Evolutionary conservation across 148 eudicot genomes (phyloP), one percentile per base, ranked within the genome.

Genomic region (Fagopyrum homotropicum): DNA sequence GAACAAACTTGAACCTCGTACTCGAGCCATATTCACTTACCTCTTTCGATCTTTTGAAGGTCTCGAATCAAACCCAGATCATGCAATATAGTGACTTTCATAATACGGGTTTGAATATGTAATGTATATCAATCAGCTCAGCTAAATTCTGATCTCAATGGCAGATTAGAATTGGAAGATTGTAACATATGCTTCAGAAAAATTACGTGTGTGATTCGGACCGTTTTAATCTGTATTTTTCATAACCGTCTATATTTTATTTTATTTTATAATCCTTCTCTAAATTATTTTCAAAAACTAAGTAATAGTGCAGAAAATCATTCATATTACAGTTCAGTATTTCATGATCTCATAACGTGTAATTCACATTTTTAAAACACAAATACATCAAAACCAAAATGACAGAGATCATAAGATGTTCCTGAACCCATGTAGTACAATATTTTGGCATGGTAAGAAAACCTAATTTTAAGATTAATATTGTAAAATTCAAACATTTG

Each of bases 11-110:
- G 64, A 72, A 79, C 51, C 76, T 88, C 40, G 9, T 63, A 55
- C 83, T 93, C 30, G 43, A 85, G 50, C 95, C 91, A 12, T 57
- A 86, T 80, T 88, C 97, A 35, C 80, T 93, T 15, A 86, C 89
- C 72, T 82, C 87, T 17, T 82, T 92, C 22, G 92, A 90, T 81
- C 75, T 93, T n/a, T 43, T 35, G 47, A 43, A 35, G 45, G 40
- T 35, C 43, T 61, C 68, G 12, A 61, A 61, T 59, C 68, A 55
- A 55, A 55, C 22, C 60, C 60, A 16, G 26, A 55, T 16, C 22
- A 55, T 16, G 60, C 19, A 55, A 55, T 55, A 35, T 55, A 55
- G 5, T 17, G 40, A 35, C 40, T 35, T 35, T 35, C 40, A 35
- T 55, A 17, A 14, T 55, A 16, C 4, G 55, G 56, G 52, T 49